These are phyloP conservation scores for Kazachstania kunashirensis DNA, from an alignment of 805 yeast species.

Conservation along the genomic window DNA sequence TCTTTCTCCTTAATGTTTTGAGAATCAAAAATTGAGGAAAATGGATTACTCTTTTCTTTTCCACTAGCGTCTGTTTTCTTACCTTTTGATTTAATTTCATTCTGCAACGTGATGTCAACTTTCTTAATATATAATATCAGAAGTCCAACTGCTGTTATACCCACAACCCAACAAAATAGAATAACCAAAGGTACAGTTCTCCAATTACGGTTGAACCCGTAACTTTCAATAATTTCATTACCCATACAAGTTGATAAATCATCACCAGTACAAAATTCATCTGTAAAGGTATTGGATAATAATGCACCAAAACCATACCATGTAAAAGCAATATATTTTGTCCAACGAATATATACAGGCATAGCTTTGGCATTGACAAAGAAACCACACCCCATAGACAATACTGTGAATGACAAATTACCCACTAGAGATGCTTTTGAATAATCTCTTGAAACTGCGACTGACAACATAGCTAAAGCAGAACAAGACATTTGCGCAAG, in stretches of 20 bases:
- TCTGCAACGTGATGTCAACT: conserved; percentile 26
- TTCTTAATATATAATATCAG: conserved; percentile 39
- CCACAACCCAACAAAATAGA: conserved; percentile 48
- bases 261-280: conserved; percentile 46
- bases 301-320: conserved; percentile 74
- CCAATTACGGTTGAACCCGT: conserved; percentile 64
- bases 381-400: conserved; percentile 73
- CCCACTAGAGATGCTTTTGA: conserved; percentile 51
- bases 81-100: conserved; percentile 13
- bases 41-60: conserved; percentile 2
- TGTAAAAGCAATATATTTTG: conserved; percentile 61
- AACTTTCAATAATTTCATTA: conserved; percentile 39
- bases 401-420: conserved; percentile 57
- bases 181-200: conserved; percentile 53
- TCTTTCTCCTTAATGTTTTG: conserved; percentile 7
- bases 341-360: conserved; percentile 86
- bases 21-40: conserved; percentile 1
- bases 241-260: conserved; percentile 31
- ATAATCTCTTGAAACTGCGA: conserved; percentile 52
- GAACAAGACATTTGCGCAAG: conserved; percentile 39
- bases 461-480: conserved; percentile 28
- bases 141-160: conserved; percentile 41
- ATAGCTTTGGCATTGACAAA: conserved; percentile 61
- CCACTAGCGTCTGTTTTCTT: conserved; percentile 3
- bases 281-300: conserved; percentile 54